A percentile compares a stretch with the other conserved stretches of the same genome.
Conservation (phyloP, 179 eudicot genomes). For the Vitellaria paradoxa region DNA sequence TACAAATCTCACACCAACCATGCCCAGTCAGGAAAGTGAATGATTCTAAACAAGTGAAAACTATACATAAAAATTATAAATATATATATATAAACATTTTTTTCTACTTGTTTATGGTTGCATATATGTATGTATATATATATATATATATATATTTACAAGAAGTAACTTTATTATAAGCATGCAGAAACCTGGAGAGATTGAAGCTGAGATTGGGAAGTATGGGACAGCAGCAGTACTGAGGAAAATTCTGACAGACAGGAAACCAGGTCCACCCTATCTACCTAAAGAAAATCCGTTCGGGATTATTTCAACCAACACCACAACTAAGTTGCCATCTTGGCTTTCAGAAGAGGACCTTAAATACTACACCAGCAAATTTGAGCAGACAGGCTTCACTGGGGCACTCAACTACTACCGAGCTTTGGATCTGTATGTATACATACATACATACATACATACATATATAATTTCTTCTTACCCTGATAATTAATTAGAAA, state of each 20-base stretch:
- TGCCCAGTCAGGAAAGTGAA: no score
- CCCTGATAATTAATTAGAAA: no score
- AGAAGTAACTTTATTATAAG: no score
- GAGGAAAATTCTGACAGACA: slow-evolving; percentile 26
- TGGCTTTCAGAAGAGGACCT: slow-evolving; percentile 48
- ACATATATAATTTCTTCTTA: no score
- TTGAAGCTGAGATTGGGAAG: slow-evolving; percentile 41
- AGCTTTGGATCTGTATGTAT: slow-evolving; percentile 39
- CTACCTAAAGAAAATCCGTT: slow-evolving; percentile 43
- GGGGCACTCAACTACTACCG: slow-evolving; percentile 68
- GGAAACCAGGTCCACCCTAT: slow-evolving; percentile 29
- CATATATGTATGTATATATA: no score
- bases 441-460: neutral
- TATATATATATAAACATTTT: no score
- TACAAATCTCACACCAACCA: no score
- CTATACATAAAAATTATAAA: no score
- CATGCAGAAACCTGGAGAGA: slow-evolving; percentile 58
- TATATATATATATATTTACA: no score
- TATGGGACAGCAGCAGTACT: slow-evolving; percentile 34
- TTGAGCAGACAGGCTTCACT: slow-evolving; percentile 42
- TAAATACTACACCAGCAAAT: slow-evolving; percentile 28
- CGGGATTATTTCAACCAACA: slow-evolving; percentile 11
- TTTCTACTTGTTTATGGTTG: no score
- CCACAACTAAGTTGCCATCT: slow-evolving; percentile 42
- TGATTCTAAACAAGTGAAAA: no score